Conservation (phyloP, 495 filamentous ascomycete species). For the Neurospora sublineolata region DNA sequence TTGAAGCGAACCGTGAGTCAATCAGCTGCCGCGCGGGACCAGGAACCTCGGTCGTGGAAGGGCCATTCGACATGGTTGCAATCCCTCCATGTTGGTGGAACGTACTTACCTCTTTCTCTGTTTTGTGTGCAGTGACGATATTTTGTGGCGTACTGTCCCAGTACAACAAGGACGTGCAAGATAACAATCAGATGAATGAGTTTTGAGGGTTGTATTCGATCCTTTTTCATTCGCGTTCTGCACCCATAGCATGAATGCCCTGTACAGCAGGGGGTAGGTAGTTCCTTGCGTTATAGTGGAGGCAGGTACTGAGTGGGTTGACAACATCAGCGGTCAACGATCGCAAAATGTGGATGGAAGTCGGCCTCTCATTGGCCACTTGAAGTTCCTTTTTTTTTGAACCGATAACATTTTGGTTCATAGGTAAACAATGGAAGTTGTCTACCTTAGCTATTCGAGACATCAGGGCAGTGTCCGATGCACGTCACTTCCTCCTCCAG, state of each 20-base stretch:
- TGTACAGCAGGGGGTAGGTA: not conserved
- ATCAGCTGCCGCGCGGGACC: not conserved
- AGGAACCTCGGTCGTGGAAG: not conserved
- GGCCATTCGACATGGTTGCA: not conserved
- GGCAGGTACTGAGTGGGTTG: not conserved
- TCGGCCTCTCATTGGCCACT: conserved; percentile 9
- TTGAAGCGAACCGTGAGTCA: not conserved
- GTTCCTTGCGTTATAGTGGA: not conserved
- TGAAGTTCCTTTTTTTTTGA: not conserved
- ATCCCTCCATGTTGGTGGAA: not conserved
- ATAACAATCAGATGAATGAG: not conserved
- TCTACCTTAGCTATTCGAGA: no score
- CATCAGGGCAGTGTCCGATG: not conserved
- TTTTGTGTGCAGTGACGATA: not conserved
- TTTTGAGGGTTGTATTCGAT: not conserved
- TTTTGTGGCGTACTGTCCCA: no score
- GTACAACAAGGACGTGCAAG: not conserved
- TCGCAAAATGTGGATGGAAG: conserved; percentile 10
- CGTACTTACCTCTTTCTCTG: not conserved
- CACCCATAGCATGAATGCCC: not conserved
- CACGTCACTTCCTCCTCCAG: not conserved
- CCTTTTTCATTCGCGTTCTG: not conserved
- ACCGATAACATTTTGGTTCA: not conserved
- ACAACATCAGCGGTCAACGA: conserved; percentile 12
- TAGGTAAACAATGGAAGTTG: not conserved